Evolutionary conservation across 108 stramenopile genomes (phyloP), one percentile per base, ranked within the genome.

Genomic region (Epipyxis sp.): DNA sequence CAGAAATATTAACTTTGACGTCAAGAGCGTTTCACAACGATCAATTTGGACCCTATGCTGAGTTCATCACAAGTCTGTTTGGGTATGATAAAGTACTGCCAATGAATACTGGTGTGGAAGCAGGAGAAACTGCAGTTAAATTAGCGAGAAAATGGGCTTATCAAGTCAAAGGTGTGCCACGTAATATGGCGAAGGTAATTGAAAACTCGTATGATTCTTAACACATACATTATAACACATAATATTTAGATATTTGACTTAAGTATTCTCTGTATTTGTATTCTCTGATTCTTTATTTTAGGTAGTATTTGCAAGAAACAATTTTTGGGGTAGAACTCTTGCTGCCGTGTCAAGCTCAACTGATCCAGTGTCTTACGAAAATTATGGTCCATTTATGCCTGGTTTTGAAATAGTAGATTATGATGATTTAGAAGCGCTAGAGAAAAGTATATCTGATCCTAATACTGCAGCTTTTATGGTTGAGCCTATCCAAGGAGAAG

Each of bases 21-120:
- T 94, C 94, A 30, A 90, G 99, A 25, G 99, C 99, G 3, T 99
- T 99, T 82, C 91, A 95, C 86, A 98, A 95, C 61, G 99, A 98
- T 77, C 82, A 84, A 59, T 89, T 99, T 59, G 97, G 96, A 25
- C 92, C 92, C 68, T 98, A 95, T 76, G 86, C 78, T 39, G 89
- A 96, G 79, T 97, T 88, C 79, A 86, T 97, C 65, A 95, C 93
- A 32, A 41, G 68, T 27, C 81, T 82, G 44, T 85, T 85, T 59
- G 91, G 91, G 25, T 98, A 95, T 85, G 99, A 99, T 81, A 90
- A 95, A 25, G 91, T 97, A 20, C 81, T 99, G 44, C 99, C 97
- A 62, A 97, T 97, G 95, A 99, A 99, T 84, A 96, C 95, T 0
- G 99, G 99, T 3, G 99, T 99, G 6, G 99, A 99, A 83, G 98